Evolutionary conservation across 371 early-diverging fungal genomes (phyloP).

Genomic region (Saksenaea vasiformis): DNA sequence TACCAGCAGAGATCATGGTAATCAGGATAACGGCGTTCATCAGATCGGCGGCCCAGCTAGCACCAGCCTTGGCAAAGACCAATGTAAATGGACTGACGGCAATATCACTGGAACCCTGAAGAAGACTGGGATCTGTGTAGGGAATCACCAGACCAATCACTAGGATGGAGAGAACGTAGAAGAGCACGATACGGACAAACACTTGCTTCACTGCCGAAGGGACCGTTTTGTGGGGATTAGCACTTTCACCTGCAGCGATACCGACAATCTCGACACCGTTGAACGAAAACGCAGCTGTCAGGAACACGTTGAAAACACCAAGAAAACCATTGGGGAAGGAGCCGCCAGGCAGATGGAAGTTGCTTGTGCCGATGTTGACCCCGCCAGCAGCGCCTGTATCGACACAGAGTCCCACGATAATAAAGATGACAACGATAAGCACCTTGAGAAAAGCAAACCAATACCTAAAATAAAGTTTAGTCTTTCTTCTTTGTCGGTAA

Average conservation of each 20-base stretch:
- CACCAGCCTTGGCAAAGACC: constrained; percentile 67
- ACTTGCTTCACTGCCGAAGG: constrained; percentile 71
- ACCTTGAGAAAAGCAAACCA: constrained; percentile 57
- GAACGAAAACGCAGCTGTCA: constrained; percentile 82
- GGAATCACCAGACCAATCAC: constrained; percentile 71
- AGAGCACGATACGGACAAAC: constrained; percentile 74
- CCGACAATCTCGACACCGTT: constrained; percentile 80
- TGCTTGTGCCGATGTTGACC: constrained; percentile 43
- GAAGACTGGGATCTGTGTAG: constrained; percentile 52
- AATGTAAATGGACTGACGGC: constrained; percentile 71
- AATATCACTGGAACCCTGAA: constrained; percentile 42
- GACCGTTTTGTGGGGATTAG: constrained; percentile 67
- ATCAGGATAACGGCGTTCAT: constrained; percentile 77
- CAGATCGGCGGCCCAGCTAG: constrained; percentile 62
- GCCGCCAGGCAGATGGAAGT: constrained; percentile 69
- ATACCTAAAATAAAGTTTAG: constrained; percentile 15
- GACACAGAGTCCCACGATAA: constrained; percentile 72
- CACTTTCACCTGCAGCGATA: constrained; percentile 70
- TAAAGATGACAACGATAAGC: constrained; percentile 62
- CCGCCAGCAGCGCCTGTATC: constrained; percentile 50
- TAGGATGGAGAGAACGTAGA: constrained; percentile 70
- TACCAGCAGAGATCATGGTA: constrained; percentile 71
- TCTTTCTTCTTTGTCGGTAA: background rate
- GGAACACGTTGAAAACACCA: constrained; percentile 64
- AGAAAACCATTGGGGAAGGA: constrained; percentile 71